phyloP scores from a whole-genome alignment of 2,329 filamentous ascomycete genomes.

The Hymenoscyphus fraxineus region DNA sequence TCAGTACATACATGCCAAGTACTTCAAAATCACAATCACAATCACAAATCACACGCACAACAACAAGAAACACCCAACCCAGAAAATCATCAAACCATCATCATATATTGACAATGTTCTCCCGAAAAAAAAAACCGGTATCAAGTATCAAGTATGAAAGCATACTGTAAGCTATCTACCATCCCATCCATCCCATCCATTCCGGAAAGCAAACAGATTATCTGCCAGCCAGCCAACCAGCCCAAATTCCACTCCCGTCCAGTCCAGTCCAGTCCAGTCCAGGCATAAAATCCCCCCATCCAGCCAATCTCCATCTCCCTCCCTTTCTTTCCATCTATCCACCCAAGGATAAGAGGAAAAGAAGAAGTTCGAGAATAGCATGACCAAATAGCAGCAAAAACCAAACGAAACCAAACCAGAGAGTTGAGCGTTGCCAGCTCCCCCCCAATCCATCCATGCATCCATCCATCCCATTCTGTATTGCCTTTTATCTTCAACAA shows the following conservation, averaged over 20 bases:
- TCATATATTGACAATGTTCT: slow-evolving; percentile 7
- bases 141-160: background rate
- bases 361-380: background rate
- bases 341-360: background rate
- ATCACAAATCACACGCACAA: no score
- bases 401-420: no score
- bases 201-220: background rate
- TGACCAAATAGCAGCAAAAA: background rate
- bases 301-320: background rate
- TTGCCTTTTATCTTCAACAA: background rate
- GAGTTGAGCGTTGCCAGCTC: background rate
- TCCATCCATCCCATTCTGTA: background rate
- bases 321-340: background rate
- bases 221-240: no score
- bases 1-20: no score
- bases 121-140: background rate
- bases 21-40: no score
- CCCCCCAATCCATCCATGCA: background rate
- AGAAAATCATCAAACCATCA: slow-evolving; percentile 7
- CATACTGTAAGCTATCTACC: background rate
- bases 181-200: background rate
- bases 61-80: no score
- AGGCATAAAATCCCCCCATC: background rate
- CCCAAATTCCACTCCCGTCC: no score
- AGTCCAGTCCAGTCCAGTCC: background rate